A percentile compares a stretch with the other conserved stretches of the same genome.
Evolutionary conservation across 1,139 yeast species (phyloP).

Genomic region (Kodamaea anthophila): DNA sequence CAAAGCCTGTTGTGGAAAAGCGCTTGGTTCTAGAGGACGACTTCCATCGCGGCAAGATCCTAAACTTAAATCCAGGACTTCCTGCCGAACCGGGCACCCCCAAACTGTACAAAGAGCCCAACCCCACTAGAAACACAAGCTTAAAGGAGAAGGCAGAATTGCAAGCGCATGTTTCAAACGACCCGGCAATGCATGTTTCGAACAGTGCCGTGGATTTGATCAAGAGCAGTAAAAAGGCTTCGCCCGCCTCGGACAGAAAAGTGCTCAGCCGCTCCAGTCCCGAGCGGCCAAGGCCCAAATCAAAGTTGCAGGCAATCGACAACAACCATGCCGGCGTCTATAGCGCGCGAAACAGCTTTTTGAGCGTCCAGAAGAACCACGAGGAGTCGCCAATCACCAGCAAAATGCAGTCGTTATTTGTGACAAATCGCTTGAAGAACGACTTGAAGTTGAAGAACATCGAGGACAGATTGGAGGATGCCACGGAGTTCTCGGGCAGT

Average conservation of each 20-base stretch:
- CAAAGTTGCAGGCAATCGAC: not conserved
- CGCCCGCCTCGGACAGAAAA: not conserved
- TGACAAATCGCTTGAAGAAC: constrained; percentile 7
- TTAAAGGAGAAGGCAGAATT: too few relatives aligned
- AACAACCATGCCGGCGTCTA: not conserved
- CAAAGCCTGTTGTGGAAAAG: too few relatives aligned
- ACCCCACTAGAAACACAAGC: not conserved
- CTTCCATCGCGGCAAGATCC: constrained; percentile 5
- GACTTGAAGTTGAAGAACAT: constrained; percentile 8
- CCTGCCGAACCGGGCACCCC: not conserved
- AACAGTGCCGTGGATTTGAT: not conserved
- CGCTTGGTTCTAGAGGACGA: constrained; percentile 7
- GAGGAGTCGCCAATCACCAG: constrained; percentile 7
- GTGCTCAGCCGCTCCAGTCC: constrained; percentile 2
- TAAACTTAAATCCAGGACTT: constrained; percentile 5
- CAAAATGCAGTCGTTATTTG: constrained; percentile 6
- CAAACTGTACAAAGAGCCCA: not conserved
- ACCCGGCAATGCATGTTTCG: too few relatives aligned
- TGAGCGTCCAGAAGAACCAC: constrained; percentile 1
- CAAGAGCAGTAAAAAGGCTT: not conserved
- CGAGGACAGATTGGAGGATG: constrained; percentile 7
- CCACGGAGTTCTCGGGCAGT: constrained; percentile 4
- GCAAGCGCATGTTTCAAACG: too few relatives aligned
- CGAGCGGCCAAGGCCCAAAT: constrained; percentile 1
- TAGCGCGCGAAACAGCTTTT: not conserved